These are phyloP conservation scores for Hippophae gyantsensis DNA, from an alignment of 306 rosid species.

Conservation along the genomic window DNA sequence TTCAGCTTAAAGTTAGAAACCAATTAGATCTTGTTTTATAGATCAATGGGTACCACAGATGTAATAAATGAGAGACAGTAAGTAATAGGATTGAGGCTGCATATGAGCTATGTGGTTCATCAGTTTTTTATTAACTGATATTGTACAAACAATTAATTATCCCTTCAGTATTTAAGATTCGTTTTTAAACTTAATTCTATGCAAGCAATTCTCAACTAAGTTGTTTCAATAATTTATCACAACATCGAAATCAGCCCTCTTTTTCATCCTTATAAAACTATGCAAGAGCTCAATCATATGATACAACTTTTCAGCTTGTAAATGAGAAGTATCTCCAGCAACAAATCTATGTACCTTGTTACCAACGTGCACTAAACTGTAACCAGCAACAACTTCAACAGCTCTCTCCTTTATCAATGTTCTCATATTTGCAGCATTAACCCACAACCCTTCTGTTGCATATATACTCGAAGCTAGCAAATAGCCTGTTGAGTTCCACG, in stretches of 20 bases:
- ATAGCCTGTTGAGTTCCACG: conserved; percentile 29
- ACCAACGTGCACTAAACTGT: conserved; percentile 29
- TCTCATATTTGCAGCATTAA: conserved; percentile 27
- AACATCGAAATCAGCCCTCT: conserved; percentile 4
- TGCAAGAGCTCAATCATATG: conserved; percentile 22
- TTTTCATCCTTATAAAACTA: conserved; percentile 21
- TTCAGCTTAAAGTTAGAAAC: conserved; percentile 12
- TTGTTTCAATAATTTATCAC: no score
- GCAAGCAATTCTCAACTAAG: no score
- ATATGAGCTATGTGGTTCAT: background rate
- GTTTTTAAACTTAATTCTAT: no score
- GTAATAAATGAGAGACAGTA: conserved; percentile 11
- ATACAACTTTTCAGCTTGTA: conserved; percentile 17
- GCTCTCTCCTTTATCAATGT: conserved; percentile 31
- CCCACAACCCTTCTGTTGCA: conserved; percentile 24
- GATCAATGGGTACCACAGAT: conserved; percentile 7
- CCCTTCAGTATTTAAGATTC: background rate
- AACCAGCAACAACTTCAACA: conserved; percentile 34
- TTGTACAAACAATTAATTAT: conserved; percentile 1
- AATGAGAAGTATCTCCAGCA: conserved; percentile 31
- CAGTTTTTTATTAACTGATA: background rate
- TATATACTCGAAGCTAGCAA: conserved; percentile 29
- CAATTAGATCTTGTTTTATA: conserved; percentile 13
- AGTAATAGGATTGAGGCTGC: conserved; percentile 2
- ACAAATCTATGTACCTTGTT: conserved; percentile 25